Base-by-base conservation (phyloP, 768 basidiomycete genomes). In the Pleurotus giganteus region DNA sequence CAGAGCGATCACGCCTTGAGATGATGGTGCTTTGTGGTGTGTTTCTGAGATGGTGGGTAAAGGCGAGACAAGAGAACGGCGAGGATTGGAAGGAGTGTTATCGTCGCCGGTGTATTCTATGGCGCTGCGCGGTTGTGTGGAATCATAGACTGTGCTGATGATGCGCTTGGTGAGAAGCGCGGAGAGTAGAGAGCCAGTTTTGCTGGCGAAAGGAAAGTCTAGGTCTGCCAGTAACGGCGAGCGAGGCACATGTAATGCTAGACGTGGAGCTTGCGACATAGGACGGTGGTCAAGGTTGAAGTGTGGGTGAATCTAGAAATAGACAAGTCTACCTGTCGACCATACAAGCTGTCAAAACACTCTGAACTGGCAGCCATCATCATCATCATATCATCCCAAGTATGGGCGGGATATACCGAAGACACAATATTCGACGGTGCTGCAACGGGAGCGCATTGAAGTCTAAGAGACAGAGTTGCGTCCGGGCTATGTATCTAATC, bases 151-250 rank as follows among this genome's bases (percentile, higher is more conserved):
- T 51, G 34, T n/a, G 23, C 49, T 21, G 34, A 51, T 24, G 21
- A 51, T 37, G 8, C 49, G 49, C 23, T 51, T 51, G 32, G 31
- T 51, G 34, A 51, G 49, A 19, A 51, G 31, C 12, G 49, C 49
- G 9, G 49, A 51, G 29, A 51, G 51, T 5, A 59, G 29, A 1
- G 54, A 55, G 45, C 56, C 56, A 27, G 49, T 45, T 29, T 45
- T 15, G 12, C 24, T 36, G 23, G 47, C 24, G 62, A 52, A 15
- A 58, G 51, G 49, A 23, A 51, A 21, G 34, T 51, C 49, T 9
- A 51, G 34, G 19, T 51, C 49, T 15, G 49, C 57, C 5, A 71
- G 57, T 43, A 74, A 60, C 17, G 69, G 70, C 4, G 69, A 71
- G 44, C 59, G 55, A 15, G 69, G 63, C 32, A 71, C 59, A 50